Evolutionary conservation across 345 rosid species (phyloP).

Genomic region (Brassica napus): DNA sequence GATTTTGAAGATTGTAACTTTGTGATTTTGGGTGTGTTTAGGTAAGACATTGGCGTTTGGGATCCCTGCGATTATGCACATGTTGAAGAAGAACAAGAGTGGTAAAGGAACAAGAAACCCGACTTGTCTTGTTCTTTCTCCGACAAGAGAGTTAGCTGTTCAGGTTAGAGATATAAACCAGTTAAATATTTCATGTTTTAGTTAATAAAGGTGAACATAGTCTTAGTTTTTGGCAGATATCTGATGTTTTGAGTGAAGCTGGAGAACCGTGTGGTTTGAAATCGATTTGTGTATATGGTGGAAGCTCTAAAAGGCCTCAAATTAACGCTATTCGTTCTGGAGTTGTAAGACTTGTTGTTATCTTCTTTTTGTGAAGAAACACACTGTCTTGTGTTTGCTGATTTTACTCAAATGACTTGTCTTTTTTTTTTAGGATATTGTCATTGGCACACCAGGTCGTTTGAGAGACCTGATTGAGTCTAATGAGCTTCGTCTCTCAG

Average conservation of each 20-base stretch:
- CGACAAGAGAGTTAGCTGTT: conserved; percentile 93
- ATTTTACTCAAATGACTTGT: background rate
- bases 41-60: conserved; percentile 96
- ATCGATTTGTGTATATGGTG: conserved; percentile 90
- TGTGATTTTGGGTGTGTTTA: conserved; percentile 26
- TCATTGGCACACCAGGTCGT: conserved; percentile 96
- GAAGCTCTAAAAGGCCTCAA: conserved; percentile 87
- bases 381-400: background rate
- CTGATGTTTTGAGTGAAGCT: conserved; percentile 73
- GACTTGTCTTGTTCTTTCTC: conserved; percentile 89
- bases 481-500: conserved; percentile 65
- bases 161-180: conserved; percentile 55
- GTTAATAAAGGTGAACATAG: background rate
- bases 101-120: conserved; percentile 61
- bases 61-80: conserved; percentile 80
- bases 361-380: conserved; percentile 11
- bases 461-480: conserved; percentile 87
- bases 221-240: conserved; percentile 57
- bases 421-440: conserved; percentile 57
- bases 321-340: conserved; percentile 70
- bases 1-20: conserved; percentile 4
- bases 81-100: conserved; percentile 62
- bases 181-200: conserved; percentile 29
- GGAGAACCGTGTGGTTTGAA: conserved; percentile 71
- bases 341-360: conserved; percentile 46